Conservation (phyloP, 768 basidiomycete species). For the Russula sp. region DNA sequence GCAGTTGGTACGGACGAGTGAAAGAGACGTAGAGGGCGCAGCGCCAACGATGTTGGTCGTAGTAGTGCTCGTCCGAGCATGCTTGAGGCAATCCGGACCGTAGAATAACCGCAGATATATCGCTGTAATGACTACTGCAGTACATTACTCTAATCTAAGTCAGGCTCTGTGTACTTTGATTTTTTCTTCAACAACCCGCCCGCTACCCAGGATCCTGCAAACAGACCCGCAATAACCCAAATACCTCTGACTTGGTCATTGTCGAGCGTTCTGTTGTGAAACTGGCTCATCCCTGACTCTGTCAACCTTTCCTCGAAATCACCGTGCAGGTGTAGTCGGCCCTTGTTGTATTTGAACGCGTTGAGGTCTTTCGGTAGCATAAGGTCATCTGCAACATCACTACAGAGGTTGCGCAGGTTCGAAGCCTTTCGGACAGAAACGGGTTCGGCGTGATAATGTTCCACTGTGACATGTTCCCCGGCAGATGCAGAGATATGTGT, state of each 20-base stretch:
- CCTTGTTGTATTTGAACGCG: constrained; percentile 8
- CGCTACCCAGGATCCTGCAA: constrained; percentile 49
- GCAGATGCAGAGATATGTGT: constrained; percentile 41
- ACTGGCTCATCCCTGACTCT: background rate
- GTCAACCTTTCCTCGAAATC: constrained; percentile 26
- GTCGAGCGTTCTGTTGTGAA: constrained; percentile 39
- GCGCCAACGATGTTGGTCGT: constrained; percentile 13
- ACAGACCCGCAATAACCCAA: constrained; percentile 48
- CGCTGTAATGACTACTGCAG: background rate
- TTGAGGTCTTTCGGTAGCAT: constrained; percentile 36
- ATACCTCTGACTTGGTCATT: constrained; percentile 48
- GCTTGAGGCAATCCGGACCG: constrained; percentile 1
- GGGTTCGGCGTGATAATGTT: constrained; percentile 19
- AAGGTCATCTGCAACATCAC: constrained; percentile 41
- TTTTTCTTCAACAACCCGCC: constrained; percentile 38
- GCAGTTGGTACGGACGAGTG: constrained; percentile 24
- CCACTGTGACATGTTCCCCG: constrained; percentile 29
- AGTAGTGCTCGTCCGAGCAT: constrained; percentile 24
- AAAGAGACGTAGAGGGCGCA: constrained; percentile 25
- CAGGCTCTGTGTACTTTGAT: constrained; percentile 30
- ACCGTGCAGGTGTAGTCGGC: constrained; percentile 17
- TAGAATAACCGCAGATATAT: no score
- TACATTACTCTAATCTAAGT: constrained; percentile 11
- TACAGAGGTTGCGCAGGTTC: constrained; percentile 34
- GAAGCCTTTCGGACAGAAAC: constrained; percentile 8